Percentiles rank a stretch among this genome's conserved stretches.
These are phyloP conservation scores for Trypanosoma lewisi DNA, from an alignment of 208 protist species.

Conservation along the genomic window DNA sequence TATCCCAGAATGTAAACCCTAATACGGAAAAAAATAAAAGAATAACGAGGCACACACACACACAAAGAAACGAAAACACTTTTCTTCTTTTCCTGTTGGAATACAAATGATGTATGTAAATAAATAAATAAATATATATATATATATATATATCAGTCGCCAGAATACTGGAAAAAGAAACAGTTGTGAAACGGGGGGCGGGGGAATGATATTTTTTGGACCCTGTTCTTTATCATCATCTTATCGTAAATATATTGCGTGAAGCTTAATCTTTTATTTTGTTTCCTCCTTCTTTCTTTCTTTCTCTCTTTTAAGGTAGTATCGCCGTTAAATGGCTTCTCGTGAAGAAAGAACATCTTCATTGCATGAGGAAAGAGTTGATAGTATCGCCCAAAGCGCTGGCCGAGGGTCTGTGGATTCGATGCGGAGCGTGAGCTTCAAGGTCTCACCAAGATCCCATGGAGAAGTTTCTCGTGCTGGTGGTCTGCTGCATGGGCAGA, in stretches of 20 bases:
- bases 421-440: background rate
- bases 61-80: no score
- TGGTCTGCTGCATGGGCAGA: background rate
- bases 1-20: no score
- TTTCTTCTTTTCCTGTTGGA: background rate
- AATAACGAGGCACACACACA: no score
- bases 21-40: no score
- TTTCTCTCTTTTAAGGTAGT: background rate
- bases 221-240: no score
- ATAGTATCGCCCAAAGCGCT: background rate
- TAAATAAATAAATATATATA: background rate
- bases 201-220: no score
- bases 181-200: no score
- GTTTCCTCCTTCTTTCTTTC: background rate
- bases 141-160: background rate
- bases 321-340: background rate
- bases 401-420: background rate
- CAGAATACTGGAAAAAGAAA: no score
- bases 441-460: background rate
- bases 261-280: background rate
- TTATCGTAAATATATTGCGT: no score
- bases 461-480: background rate
- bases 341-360: background rate
- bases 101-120: background rate
- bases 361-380: background rate